Percentiles rank a stretch among this genome's conserved stretches.
Evolutionary conservation across 2,329 filamentous ascomycete genomes (phyloP).

Genomic region (Claviceps quebecensis): DNA sequence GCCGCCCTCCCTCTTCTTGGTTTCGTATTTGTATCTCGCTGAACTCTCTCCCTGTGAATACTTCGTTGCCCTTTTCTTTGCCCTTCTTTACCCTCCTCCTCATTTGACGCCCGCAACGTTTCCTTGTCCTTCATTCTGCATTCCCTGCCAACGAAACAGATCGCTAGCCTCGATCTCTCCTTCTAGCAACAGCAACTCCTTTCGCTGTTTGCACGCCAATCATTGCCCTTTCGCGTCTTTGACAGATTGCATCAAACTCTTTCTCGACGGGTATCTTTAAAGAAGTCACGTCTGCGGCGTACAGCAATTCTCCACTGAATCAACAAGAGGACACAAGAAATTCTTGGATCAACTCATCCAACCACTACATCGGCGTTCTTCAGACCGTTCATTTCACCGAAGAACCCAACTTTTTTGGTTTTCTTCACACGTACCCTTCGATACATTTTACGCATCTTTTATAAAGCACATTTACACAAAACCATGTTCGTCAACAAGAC

Average conservation of each 20-base stretch:
- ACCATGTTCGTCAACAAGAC: constrained; percentile 33
- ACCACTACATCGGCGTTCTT: neutral
- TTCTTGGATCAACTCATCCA: neutral
- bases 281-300: neutral
- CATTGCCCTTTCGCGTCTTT: constrained; percentile 31
- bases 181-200: constrained; percentile 11
- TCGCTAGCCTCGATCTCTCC: constrained; percentile 10
- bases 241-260: constrained; percentile 28
- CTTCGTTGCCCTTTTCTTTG: constrained; percentile 1
- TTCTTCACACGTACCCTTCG: neutral
- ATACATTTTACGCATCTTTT: neutral
- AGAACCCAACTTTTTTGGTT: neutral
- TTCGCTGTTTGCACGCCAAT: constrained; percentile 18
- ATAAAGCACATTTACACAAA: neutral
- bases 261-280: constrained; percentile 12
- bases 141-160: neutral
- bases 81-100: constrained; percentile 2
- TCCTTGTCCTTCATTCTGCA: constrained; percentile 12
- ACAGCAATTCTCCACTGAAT: neutral
- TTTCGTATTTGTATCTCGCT: neutral
- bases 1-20: neutral
- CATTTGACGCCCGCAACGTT: neutral
- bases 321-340: neutral
- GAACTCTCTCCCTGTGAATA: neutral
- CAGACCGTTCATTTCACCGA: neutral